Base-by-base conservation (phyloP, 2,329 filamentous ascomycete genomes). In the Tolypocladium guangdongense region DNA sequence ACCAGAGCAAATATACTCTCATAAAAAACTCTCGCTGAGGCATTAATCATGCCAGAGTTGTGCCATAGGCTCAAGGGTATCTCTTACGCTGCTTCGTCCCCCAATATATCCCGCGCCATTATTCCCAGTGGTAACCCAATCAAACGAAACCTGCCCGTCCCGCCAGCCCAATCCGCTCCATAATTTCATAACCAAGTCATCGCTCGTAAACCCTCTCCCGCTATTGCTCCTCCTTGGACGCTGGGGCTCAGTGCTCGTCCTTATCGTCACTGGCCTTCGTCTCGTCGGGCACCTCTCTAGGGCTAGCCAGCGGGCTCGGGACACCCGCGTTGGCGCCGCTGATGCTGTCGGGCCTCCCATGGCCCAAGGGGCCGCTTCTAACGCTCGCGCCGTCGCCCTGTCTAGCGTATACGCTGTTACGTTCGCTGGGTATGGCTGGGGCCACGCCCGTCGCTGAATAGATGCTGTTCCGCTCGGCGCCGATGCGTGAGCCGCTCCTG, bases 331-430 rank as follows among this genome's bases (percentile, higher is more conserved):
- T 84, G 67, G 87, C 92, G 30, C 88, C 87, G 56, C 77, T 86
- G 52, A 92, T 82, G 68, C 90, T 95, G 66, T 95, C 90, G 50
- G 88, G 86, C 57, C 89, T 80, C 2, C 81, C 82, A 66, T 96
- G 91, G 0, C 88, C 87, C 3, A 88, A 67, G 1, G 86, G 71
- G 0, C 88, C 89, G 66, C 89, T 95, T 52, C 88, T 80, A 33
- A 95, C 74, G 63, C 90, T 95, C 11, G 84, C 83, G 1, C 81
- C 87, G 59, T 95, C 89, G 6, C 78, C 82, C 48, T 77, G 74
- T 55, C 82, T 82, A 32, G 86, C 82, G 63, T 95, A 92, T 57
- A 87, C 81, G 68, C 88, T 95, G 66, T 87, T 92, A 49, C 91
- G 79, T 63, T 96, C 91, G 54, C 86, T 86, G 7, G 80, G 74